phyloP scores from a whole-genome alignment of 768 basidiomycete species.

The Lactarius akahatsu region DNA sequence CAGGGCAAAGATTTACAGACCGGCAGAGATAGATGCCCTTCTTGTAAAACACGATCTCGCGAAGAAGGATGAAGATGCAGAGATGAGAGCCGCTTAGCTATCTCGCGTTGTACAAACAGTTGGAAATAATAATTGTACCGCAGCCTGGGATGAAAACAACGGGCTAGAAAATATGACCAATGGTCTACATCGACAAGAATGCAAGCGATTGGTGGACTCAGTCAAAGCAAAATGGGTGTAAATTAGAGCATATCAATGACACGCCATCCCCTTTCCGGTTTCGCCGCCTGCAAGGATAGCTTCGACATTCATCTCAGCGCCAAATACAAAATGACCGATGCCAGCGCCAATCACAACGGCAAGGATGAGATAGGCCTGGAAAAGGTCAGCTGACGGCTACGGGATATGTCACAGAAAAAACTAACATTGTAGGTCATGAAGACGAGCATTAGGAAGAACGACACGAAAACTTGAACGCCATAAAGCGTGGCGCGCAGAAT shows the following conservation, averaged over 20 bases:
- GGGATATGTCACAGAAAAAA: conserved; percentile 19
- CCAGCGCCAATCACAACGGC: conserved; percentile 83
- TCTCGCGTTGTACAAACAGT: conserved; percentile 20
- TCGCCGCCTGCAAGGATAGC: conserved; percentile 47
- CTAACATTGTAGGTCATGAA: conserved; percentile 97
- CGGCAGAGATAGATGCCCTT: conserved; percentile 83
- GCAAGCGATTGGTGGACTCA: not conserved
- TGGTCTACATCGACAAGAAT: not conserved
- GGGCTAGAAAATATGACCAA: not conserved
- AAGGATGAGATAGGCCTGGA: conserved; percentile 80
- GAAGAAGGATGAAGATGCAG: conserved; percentile 83
- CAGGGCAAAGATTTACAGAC: conserved; percentile 88
- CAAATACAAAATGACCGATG: conserved; percentile 79
- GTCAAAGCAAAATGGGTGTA: not conserved
- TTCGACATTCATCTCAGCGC: conserved; percentile 61
- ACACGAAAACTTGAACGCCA: conserved; percentile 71
- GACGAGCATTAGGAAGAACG: conserved; percentile 91
- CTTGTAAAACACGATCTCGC: conserved; percentile 75
- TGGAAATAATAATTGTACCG: not conserved
- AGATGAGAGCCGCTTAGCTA: conserved; percentile 60
- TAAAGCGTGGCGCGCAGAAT: conserved; percentile 67
- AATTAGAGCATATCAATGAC: conserved; percentile 53
- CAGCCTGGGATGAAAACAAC: not conserved
- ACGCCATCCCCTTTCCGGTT: conserved; percentile 67
- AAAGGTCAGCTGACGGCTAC: conserved; percentile 9